phyloP scores from a whole-genome alignment of 352 stramenopile genomes.

The Pythium rishiriense region DNA sequence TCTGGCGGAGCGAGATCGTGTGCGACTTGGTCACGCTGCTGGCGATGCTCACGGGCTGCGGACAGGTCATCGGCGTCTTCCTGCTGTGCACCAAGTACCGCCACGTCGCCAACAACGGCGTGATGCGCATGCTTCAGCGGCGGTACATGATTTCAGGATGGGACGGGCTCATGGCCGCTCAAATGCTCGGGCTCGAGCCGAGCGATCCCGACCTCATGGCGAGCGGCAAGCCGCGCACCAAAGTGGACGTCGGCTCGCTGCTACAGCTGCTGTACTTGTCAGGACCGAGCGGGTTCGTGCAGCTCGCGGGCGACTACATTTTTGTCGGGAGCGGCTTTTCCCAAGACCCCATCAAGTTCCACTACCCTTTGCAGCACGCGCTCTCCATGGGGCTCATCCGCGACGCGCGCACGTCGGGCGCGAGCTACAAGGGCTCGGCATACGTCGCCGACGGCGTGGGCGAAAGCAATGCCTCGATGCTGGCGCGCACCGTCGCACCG shows the following conservation, averaged over 20 bases:
- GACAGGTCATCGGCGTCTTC: conserved; percentile 30
- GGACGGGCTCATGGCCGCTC: conserved; percentile 41
- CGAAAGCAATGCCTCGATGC: conserved; percentile 13
- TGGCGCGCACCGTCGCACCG: background rate
- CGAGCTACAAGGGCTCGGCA: conserved; percentile 12
- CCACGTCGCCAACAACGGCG: conserved; percentile 43
- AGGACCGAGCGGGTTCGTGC: conserved; percentile 47
- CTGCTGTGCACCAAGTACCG: conserved; percentile 52
- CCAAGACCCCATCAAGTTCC: conserved; percentile 32
- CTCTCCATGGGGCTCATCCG: conserved; percentile 36
- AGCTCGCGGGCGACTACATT: conserved; percentile 52
- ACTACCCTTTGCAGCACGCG: conserved; percentile 39
- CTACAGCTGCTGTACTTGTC: conserved; percentile 55
- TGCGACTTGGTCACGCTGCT: conserved; percentile 51
- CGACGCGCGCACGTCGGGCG: background rate
- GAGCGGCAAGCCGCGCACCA: conserved; percentile 29
- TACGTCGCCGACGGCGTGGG: conserved; percentile 11
- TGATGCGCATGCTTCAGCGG: conserved; percentile 47
- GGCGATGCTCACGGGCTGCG: conserved; percentile 35
- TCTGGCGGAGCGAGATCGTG: conserved; percentile 63
- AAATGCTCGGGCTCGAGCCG: conserved; percentile 54
- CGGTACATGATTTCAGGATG: conserved; percentile 58
- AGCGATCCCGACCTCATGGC: conserved; percentile 34
- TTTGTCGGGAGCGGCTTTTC: conserved; percentile 49
- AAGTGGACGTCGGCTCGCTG: conserved; percentile 45